Conservation (phyloP, 2,329 filamentous ascomycete species). For the Fusarium miscanthi region DNA sequence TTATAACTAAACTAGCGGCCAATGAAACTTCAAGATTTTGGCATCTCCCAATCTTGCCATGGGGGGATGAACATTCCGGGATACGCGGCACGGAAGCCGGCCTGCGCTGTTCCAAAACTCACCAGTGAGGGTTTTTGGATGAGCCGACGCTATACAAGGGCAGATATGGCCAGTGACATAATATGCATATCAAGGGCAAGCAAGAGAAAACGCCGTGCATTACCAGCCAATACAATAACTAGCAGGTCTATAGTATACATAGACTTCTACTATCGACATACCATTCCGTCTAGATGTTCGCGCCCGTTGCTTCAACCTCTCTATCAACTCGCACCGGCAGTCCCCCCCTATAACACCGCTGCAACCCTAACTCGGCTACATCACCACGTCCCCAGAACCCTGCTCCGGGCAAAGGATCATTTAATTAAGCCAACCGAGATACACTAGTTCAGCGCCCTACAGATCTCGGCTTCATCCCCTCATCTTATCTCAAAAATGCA, state of each 20-base stretch:
- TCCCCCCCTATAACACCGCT: no score
- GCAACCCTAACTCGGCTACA: background rate
- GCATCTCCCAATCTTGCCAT: background rate
- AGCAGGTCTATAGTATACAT: no score
- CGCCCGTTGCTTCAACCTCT: background rate
- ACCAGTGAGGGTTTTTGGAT: no score
- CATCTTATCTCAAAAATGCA: background rate
- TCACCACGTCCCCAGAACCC: background rate
- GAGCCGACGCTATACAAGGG: no score
- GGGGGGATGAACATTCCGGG: no score
- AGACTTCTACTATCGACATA: background rate
- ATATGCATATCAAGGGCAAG: no score
- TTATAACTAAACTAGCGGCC: accelerated
- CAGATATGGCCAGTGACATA: no score
- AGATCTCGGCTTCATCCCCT: background rate
- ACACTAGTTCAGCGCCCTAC: background rate
- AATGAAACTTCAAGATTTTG: background rate
- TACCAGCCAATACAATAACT: no score
- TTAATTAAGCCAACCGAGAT: background rate
- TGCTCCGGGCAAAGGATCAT: background rate
- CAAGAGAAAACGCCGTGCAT: no score
- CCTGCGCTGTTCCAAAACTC: no score
- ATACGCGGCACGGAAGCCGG: no score
- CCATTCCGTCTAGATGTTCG: accelerated
- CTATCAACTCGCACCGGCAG: accelerated